Evolutionary conservation across 1,284 basidiomycete genomes (phyloP).

Genomic region (Uromyces viciae-fabae): DNA sequence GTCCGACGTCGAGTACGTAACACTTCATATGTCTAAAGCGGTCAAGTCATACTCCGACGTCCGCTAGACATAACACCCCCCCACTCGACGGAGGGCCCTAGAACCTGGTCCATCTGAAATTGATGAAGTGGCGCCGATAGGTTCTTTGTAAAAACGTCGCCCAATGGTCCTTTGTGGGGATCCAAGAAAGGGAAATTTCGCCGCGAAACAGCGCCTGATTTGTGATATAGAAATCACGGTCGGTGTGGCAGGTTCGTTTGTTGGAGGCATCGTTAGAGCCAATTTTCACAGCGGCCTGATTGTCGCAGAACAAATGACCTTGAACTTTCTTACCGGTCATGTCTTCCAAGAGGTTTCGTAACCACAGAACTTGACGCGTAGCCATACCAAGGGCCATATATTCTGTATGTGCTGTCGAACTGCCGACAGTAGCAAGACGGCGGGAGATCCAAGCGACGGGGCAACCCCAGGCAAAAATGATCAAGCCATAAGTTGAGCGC

Average conservation of each 20-base stretch:
- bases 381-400: conserved; percentile 9
- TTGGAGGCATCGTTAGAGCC: neutral
- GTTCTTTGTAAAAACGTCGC: neutral
- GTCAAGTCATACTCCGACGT: too few relatives aligned
- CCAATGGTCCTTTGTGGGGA: neutral
- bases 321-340: neutral
- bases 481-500: neutral
- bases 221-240: neutral
- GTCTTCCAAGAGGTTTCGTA: neutral
- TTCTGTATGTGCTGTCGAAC: neutral
- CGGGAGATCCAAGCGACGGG: neutral
- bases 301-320: neutral
- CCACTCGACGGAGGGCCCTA: too few relatives aligned
- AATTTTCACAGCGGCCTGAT: neutral
- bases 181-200: neutral
- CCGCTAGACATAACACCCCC: too few relatives aligned
- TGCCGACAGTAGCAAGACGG: neutral
- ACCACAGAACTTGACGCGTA: too few relatives aligned
- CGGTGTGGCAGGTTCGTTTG: too few relatives aligned
- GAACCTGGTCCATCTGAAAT: neutral
- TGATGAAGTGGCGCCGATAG: neutral
- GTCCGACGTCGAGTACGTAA: too few relatives aligned
- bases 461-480: neutral
- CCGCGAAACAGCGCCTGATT: neutral
- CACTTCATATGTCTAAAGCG: too few relatives aligned